Evolutionary conservation across 1,139 yeast species (phyloP), one percentile per base, ranked within the genome.

Genomic region (Meyerozyma carpophila): DNA sequence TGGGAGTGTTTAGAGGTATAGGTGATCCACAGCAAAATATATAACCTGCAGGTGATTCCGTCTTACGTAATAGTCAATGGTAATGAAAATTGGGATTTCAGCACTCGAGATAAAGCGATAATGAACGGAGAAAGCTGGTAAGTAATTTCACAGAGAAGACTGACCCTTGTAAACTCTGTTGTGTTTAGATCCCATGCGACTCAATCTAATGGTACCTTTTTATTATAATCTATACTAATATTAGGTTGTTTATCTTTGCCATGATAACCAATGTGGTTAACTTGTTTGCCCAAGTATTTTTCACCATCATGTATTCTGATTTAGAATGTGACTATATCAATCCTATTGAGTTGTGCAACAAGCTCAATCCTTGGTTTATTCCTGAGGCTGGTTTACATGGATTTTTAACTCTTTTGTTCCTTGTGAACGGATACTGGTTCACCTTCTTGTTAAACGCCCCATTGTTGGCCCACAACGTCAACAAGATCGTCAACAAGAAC

Each of bases 281-380:
- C 75, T 75, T 91, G 69, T 90, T 91, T 61, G 74, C 87, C 28
- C 96, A 90, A 69, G 96, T 90, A 44, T 91, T 85, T 66, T 89
- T 90, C 75, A 88, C 96, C 38, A 88, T 90, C 64, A 82, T 88
- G 83, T 90, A 84, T 72, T 86, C 95, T 52, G 98, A 91, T 67
- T 76, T 90, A 64, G 97, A 90, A 68, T 86, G 93, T 57, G 98
- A 91, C 63, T 91, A 90, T 70, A 89, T 91, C 72, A 93, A 93
- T 65, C 98, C 98, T 42, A 90, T 93, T 62, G 98, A 94, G 66
- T 77, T 93, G 56, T 93, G 98, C 73, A 89, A 89, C 71, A 86
- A 87, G 61, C 80, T 93, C 58, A 93, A 93, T 73, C 84, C 84
- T 56, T 84, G 88, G 71, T 84, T 93, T 56, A 73, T 88, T 41